Conservation (phyloP, 352 stramenopile species). For the Phytophthora syringae region DNA sequence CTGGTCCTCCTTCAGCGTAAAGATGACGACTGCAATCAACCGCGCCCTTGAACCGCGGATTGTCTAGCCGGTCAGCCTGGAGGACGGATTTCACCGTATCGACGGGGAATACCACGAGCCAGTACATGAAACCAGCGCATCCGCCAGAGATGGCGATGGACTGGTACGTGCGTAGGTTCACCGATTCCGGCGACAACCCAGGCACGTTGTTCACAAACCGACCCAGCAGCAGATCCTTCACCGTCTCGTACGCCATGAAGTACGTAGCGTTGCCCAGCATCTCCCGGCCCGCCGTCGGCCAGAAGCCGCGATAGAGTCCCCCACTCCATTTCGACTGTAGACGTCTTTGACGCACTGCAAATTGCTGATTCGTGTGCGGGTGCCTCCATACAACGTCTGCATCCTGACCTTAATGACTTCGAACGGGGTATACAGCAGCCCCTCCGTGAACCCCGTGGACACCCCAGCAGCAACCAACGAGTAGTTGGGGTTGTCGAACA, state of each 20-base stretch:
- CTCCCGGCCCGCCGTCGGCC: constrained; percentile 69
- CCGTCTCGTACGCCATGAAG: constrained; percentile 83
- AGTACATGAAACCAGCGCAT: constrained; percentile 87
- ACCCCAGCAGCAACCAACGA: constrained; percentile 60
- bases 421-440: constrained; percentile 74
- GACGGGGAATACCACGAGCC: constrained; percentile 80
- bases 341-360: constrained; percentile 75
- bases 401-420: constrained; percentile 82
- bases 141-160: constrained; percentile 74
- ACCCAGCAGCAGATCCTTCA: constrained; percentile 69
- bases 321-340: constrained; percentile 60
- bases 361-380: constrained; percentile 70
- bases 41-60: constrained; percentile 74
- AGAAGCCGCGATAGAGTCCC: constrained; percentile 82
- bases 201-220: constrained; percentile 52
- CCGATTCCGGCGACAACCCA: constrained; percentile 56
- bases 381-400: constrained; percentile 69
- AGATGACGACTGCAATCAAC: constrained; percentile 71
- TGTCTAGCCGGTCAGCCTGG: constrained; percentile 77
- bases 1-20: constrained; percentile 66
- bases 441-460: constrained; percentile 69
- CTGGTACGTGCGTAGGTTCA: constrained; percentile 74
- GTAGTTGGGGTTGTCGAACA: constrained; percentile 61
- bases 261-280: constrained; percentile 89
- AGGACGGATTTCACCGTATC: constrained; percentile 89